Percentiles rank a stretch among this genome's conserved stretches.
Evolutionary conservation across 129 eudicot species (phyloP).

Genomic region (Artemisia annua): DNA sequence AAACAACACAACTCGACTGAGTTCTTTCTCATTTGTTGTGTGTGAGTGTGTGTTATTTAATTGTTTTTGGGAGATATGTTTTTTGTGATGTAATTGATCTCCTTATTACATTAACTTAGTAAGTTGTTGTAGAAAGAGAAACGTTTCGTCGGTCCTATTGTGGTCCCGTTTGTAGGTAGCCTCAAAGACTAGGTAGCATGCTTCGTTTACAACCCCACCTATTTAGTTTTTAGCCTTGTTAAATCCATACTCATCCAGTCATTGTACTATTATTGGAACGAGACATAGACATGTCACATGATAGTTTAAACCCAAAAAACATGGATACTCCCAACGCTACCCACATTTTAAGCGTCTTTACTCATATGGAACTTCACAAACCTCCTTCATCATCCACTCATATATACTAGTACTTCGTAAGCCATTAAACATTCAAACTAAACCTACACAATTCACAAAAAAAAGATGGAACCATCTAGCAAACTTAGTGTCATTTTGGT

Average conservation of each 20-base stretch:
- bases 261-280: not conserved
- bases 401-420: not conserved
- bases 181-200: too few species aligned
- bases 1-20: too few species aligned
- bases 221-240: too few species aligned
- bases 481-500: not conserved
- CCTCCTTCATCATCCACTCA: constrained; percentile 4
- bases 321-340: constrained; percentile 1
- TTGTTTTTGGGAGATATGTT: too few species aligned
- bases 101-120: too few species aligned
- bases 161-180: too few species aligned
- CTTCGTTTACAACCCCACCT: too few species aligned
- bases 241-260: not conserved
- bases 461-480: not conserved
- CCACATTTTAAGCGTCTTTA: not conserved
- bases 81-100: too few species aligned
- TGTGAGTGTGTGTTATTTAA: too few species aligned
- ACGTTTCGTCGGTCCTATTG: too few species aligned
- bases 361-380: constrained; percentile 13
- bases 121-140: too few species aligned
- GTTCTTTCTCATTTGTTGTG: too few species aligned
- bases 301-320: not conserved
- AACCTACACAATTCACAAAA: not conserved
- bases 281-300: constrained; percentile 5
- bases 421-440: not conserved